A percentile compares a stretch with the other conserved stretches of the same genome.
These are phyloP conservation scores for Botrytis aclada DNA, from an alignment of 2,329 filamentous ascomycete species.

Conservation along the genomic window DNA sequence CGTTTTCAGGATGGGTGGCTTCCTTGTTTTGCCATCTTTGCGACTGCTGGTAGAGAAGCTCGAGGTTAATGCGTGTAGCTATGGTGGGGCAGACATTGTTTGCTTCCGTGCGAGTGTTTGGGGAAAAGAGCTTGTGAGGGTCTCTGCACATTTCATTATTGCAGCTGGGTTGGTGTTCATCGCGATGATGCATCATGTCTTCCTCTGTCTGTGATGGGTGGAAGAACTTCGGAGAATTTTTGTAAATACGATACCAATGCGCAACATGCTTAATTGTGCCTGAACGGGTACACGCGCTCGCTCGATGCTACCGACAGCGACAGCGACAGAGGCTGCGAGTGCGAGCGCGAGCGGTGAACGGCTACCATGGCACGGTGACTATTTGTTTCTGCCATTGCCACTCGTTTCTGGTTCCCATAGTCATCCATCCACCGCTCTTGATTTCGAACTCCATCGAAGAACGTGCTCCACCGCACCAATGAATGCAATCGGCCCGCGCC, in stretches of 20 bases:
- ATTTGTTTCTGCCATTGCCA: neutral
- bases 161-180: neutral
- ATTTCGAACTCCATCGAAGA: neutral
- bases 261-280: neutral
- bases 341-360: neutral
- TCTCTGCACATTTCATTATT: neutral
- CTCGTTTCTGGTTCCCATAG: neutral
- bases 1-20: neutral
- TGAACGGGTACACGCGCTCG: neutral
- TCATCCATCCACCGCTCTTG: slow-evolving; percentile 3
- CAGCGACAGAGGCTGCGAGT: neutral
- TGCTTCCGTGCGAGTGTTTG: neutral
- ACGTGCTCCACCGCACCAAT: slow-evolving; percentile 7
- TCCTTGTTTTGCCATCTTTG: neutral
- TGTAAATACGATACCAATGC: neutral
- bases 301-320: neutral
- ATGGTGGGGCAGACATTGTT: neutral
- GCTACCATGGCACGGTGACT: neutral
- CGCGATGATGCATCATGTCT: neutral
- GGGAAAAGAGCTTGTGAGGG: neutral
- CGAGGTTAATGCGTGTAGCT: slow-evolving; percentile 2
- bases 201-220: neutral
- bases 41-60: neutral
- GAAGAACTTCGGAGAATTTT: neutral
- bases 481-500: slow-evolving; percentile 5